Evolutionary conservation across 2,329 filamentous ascomycete genomes (phyloP), one percentile per base, ranked within the genome.

Genomic region (Neocucurbitaria cava): DNA sequence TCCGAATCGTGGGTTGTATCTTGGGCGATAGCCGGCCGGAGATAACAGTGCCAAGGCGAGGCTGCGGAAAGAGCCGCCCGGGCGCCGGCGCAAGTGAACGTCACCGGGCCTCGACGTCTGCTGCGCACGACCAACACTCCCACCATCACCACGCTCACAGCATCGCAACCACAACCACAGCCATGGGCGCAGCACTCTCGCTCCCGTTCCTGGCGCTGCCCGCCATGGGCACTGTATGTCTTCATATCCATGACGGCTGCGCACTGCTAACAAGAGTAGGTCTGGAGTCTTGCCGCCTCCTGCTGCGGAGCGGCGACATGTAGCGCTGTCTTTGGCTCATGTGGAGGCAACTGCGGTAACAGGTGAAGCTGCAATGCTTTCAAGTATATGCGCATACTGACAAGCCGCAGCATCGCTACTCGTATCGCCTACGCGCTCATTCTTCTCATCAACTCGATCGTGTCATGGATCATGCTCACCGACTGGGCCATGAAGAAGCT

Each of bases 391-490:
- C 15, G 31, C 24, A n/a, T 50, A 45, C 58, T 62, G 54, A 68
- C 44, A 28, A 18, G 43, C 33, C 39, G 39, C 65, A 96, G 92
- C 79, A 93, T 98, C 79, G 93, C 93, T 52, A 99, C 95, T 65
- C 91, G 95, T 81, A 96, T 98, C 79, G 94, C 91, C 71, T 97
- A 96, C 76, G 93, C 95, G 61, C 86, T 98, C 71, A 89, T 99
- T 59, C 90, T 99, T 50, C 87, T 99, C 64, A 80, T 98, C 77
- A 99, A 99, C 83, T 97, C 94, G 54, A 96, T 98, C 62, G 76
- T 98, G 46, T 94, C 95, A 31, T 99, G 95, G 95, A 91, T 99
- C 66, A 96, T 98, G 92, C 92, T 99, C 79, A 99, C 95, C 20
- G 91, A 92, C 48, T 99, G 95, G 95, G 95, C 95, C 30, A 91